Conservation (phyloP, 2,329 filamentous ascomycete species). For the Paecilomyces variotii region DNA sequence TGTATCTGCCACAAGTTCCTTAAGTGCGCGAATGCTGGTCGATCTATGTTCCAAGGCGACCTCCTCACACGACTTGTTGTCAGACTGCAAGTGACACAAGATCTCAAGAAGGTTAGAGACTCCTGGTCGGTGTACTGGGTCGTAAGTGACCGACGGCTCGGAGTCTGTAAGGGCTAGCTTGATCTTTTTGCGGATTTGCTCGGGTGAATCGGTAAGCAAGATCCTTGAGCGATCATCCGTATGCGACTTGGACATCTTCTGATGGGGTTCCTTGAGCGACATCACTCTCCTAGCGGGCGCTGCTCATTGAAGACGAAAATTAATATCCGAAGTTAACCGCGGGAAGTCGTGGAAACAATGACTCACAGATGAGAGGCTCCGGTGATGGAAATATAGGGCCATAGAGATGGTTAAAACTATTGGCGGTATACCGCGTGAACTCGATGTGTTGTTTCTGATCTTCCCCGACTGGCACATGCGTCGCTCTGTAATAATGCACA, state of each 20-base stretch:
- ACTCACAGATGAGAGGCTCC: slow-evolving; percentile 62
- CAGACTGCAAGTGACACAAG: slow-evolving; percentile 64
- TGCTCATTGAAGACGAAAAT: slow-evolving; percentile 21
- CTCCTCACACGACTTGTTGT: slow-evolving; percentile 35
- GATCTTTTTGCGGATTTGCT: slow-evolving; percentile 62
- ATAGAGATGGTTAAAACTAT: slow-evolving; percentile 75
- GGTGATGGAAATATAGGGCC: slow-evolving; percentile 57
- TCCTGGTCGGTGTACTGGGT: slow-evolving; percentile 62
- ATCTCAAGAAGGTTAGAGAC: slow-evolving; percentile 83
- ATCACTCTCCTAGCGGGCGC: slow-evolving; percentile 79
- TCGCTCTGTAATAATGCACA: slow-evolving; percentile 50
- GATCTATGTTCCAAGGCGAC: slow-evolving; percentile 39
- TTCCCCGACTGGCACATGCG: slow-evolving; percentile 93
- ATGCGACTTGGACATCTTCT: slow-evolving; percentile 95
- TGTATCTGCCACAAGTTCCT: slow-evolving; percentile 52
- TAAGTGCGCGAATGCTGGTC: slow-evolving; percentile 51
- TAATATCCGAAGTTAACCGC: neutral
- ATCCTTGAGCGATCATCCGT: slow-evolving; percentile 66
- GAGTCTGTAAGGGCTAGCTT: slow-evolving; percentile 70
- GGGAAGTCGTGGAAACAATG: neutral
- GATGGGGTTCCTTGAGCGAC: slow-evolving; percentile 68
- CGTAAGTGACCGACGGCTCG: slow-evolving; percentile 59
- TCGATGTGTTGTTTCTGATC: slow-evolving; percentile 93
- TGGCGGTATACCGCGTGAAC: slow-evolving; percentile 77
- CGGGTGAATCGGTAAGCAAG: slow-evolving; percentile 63